phyloP scores from a whole-genome alignment of 352 stramenopile genomes.

The Globisporangium heterothallicum region DNA sequence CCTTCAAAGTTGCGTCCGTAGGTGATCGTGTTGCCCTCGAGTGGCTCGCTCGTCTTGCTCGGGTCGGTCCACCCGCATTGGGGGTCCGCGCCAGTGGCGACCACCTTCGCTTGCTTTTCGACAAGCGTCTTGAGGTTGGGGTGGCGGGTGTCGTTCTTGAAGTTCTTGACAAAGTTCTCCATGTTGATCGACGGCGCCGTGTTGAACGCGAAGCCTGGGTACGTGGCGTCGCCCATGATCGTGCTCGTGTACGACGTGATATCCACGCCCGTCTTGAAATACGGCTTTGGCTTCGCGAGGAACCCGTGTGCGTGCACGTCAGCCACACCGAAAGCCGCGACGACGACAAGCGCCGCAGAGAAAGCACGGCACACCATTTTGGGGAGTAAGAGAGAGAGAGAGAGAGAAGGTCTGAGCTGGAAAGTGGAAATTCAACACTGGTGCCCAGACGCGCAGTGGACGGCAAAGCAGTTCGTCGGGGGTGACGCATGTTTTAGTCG shows the following conservation, averaged over 20 bases:
- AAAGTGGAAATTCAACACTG: too few relatives aligned
- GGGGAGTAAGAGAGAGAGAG: too few relatives aligned
- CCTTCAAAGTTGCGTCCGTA: constrained; percentile 31
- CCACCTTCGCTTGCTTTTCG: constrained; percentile 27
- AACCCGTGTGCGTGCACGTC: constrained; percentile 28
- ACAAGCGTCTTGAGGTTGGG: constrained; percentile 33
- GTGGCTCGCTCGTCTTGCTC: constrained; percentile 22
- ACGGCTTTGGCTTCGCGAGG: constrained; percentile 30
- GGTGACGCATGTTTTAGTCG: too few relatives aligned
- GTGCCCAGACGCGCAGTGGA: too few relatives aligned
- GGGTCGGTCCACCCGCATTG: constrained; percentile 40
- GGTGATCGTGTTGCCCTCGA: constrained; percentile 31
- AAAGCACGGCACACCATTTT: constrained; percentile 4
- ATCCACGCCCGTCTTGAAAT: constrained; percentile 26
- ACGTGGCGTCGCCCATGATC: constrained; percentile 32
- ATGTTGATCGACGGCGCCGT: constrained; percentile 25
- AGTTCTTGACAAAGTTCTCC: constrained; percentile 30
- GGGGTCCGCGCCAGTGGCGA: constrained; percentile 17
- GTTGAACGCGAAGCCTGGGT: constrained; percentile 29
- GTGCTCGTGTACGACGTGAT: constrained; percentile 37
- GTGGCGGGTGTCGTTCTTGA: constrained; percentile 30
- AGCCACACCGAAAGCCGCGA: constrained; percentile 7
- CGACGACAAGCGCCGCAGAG: constrained; percentile 12
- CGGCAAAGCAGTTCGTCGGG: too few relatives aligned
- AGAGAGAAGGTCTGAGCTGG: too few relatives aligned